phyloP scores from a whole-genome alignment of 495 filamentous ascomycete genomes.

The Chaetomidium leptoderma region DNA sequence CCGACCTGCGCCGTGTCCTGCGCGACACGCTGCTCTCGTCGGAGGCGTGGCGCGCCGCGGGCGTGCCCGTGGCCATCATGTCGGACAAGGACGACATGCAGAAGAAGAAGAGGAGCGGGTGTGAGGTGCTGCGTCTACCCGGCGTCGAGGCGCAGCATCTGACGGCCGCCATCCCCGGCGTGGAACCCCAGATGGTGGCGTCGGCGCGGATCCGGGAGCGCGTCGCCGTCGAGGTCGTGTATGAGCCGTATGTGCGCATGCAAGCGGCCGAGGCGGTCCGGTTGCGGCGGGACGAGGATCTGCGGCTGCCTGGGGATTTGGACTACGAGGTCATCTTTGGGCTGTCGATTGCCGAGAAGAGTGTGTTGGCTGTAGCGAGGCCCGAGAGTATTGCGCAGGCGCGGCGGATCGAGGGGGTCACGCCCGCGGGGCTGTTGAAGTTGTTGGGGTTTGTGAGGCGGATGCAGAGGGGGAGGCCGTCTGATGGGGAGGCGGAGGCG shows the following conservation, averaged over 20 bases:
- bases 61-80: constrained; percentile 60
- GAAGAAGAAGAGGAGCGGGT: constrained; percentile 52
- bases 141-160: constrained; percentile 31
- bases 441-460: constrained; percentile 50
- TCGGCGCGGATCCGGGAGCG: constrained; percentile 56
- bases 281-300: constrained; percentile 70
- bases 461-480: constrained; percentile 16
- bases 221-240: constrained; percentile 73
- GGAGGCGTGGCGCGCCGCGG: constrained; percentile 61
- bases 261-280: constrained; percentile 60
- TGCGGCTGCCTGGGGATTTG: constrained; percentile 68
- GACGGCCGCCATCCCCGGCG: constrained; percentile 52
- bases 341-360: constrained; percentile 72
- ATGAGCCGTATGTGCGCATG: constrained; percentile 74
- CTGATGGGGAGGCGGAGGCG: background rate
- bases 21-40: constrained; percentile 50
- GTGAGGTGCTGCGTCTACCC: constrained; percentile 68
- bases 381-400: constrained; percentile 89
- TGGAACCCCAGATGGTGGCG: constrained; percentile 38
- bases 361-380: constrained; percentile 59
- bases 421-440: constrained; percentile 55
- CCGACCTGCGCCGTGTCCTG: constrained; percentile 59
- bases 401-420: constrained; percentile 75
- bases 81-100: background rate
- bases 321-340: constrained; percentile 70